Percentiles rank a stretch among this genome's conserved stretches.
These are phyloP conservation scores for Penicillium hordei DNA, from an alignment of 2,329 filamentous ascomycete species.

Conservation along the genomic window DNA sequence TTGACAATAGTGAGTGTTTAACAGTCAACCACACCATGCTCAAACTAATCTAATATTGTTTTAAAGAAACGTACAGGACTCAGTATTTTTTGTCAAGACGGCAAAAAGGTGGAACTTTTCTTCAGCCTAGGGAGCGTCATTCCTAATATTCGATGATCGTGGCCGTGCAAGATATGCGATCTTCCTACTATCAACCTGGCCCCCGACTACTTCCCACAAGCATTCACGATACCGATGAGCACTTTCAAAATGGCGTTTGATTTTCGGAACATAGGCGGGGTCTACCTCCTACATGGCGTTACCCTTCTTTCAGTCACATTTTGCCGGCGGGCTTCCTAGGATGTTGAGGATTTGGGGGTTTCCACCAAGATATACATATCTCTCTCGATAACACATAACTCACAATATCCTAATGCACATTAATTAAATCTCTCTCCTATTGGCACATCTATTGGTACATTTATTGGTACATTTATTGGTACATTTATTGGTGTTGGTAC, in stretches of 20 bases:
- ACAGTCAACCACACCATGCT: not conserved
- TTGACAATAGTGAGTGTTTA: not conserved
- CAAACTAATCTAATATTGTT: not conserved
- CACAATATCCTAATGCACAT: not conserved
- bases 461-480: too few species aligned
- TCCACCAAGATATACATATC: not conserved
- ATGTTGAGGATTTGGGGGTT: not conserved
- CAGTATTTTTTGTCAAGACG: not conserved
- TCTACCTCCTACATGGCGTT: not conserved
- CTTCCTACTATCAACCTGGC: not conserved
- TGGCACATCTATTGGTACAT: not conserved
- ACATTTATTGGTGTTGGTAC: not conserved
- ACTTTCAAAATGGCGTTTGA: not conserved
- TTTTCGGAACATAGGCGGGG: not conserved
- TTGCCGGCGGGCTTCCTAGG: not conserved
- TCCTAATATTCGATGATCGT: not conserved
- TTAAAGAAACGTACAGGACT: not conserved
- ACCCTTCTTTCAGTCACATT: not conserved
- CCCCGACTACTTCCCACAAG: not conserved
- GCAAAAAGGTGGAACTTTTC: not conserved
- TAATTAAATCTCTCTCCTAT: not conserved
- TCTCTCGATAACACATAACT: not conserved
- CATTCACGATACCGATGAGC: not conserved
- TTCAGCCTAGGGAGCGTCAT: not conserved
- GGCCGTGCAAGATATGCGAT: not conserved